A percentile compares a stretch with the other conserved stretches of the same genome.
Conservation (phyloP, 352 stramenopile genomes). For the Pythium oligandrum region DNA sequence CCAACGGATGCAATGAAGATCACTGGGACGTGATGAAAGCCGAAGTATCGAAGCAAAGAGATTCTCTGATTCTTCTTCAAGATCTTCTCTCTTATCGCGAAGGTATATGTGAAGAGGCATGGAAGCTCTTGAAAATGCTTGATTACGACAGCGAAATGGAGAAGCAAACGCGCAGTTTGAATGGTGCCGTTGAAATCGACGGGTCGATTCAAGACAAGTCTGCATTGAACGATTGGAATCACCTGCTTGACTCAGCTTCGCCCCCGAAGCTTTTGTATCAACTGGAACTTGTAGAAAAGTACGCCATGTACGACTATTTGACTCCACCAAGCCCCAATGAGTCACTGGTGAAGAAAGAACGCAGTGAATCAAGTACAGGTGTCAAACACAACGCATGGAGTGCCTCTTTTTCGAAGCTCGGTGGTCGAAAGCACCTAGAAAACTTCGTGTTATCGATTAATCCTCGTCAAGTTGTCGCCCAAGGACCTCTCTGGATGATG, state of each 20-base stretch:
- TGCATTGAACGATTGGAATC: constrained; percentile 48
- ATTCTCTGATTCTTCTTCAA: constrained; percentile 31
- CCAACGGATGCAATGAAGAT: constrained; percentile 23
- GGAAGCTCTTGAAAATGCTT: constrained; percentile 61
- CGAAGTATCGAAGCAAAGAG: constrained; percentile 37
- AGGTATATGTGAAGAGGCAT: constrained; percentile 59
- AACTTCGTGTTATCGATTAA: constrained; percentile 1
- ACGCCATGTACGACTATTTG: constrained; percentile 4
- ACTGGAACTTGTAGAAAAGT: constrained; percentile 17
- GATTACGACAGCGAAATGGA: constrained; percentile 59
- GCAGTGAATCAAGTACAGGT: background rate
- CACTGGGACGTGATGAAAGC: constrained; percentile 70
- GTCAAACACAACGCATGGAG: constrained; percentile 14
- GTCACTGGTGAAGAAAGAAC: constrained; percentile 5
- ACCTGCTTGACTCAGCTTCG: constrained; percentile 49
- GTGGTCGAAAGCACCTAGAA: constrained; percentile 6
- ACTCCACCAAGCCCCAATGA: constrained; percentile 20
- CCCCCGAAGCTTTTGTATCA: constrained; percentile 40
- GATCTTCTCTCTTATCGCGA: constrained; percentile 37
- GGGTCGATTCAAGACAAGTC: constrained; percentile 45
- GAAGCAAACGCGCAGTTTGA: constrained; percentile 65
- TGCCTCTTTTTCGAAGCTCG: constrained; percentile 5
- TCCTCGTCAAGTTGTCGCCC: constrained; percentile 1
- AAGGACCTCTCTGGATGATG: constrained; percentile 6
- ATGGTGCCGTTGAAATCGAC: constrained; percentile 60